Evolutionary conservation across 2,329 filamentous ascomycete species (phyloP), one percentile per base, ranked within the genome.

Genomic region (Plenodomus tracheiphilus): DNA sequence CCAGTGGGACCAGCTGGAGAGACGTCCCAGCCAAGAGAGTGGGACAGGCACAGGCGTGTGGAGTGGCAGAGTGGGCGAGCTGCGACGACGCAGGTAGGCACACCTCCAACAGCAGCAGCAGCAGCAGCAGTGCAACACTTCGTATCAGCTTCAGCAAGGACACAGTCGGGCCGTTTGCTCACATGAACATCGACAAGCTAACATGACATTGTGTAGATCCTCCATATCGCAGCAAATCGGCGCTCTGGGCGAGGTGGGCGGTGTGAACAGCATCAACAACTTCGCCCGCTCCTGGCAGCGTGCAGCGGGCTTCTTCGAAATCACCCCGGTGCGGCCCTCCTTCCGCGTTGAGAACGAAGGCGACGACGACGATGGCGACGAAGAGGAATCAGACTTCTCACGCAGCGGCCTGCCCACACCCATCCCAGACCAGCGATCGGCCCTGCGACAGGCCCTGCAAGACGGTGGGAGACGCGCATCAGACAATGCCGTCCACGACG

Each of bases 251-350:
- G 86, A 96, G 52, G 86, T 89, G 40, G 94, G 93, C 56, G 93
- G 93, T 42, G 87, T 92, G 53, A 97, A 97, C 77, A 95, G 89
- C 72, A 88, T 97, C 63, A 87, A 94, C 66, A 96, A 92, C 65
- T 97, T 97, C 69, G 89, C 92, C 38, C 84, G 88, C 52, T 96
- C 90, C 62, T 96, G 91, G 88, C 90, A 93, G 73, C 86, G 93
- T 69, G 93, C 93, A 32, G 91, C 91, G 20, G 87, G 82, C 48
- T 97, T 97, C 72, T 83, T 85, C 56, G 92, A 97, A 71, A 89
- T 96, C 59, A 86, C 94, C 28, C 90, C 91, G 4, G 86, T 89
- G 46, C 84, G 86, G 15, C 85, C 86, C 13, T 87, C 89, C 28
- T 91, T 96, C 68, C 79, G 89, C 44, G 68, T 78, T 43, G 67